Evolutionary conservation across 495 filamentous ascomycete species (phyloP), one percentile per base, ranked within the genome.

Genomic region (Xylaria acuta): DNA sequence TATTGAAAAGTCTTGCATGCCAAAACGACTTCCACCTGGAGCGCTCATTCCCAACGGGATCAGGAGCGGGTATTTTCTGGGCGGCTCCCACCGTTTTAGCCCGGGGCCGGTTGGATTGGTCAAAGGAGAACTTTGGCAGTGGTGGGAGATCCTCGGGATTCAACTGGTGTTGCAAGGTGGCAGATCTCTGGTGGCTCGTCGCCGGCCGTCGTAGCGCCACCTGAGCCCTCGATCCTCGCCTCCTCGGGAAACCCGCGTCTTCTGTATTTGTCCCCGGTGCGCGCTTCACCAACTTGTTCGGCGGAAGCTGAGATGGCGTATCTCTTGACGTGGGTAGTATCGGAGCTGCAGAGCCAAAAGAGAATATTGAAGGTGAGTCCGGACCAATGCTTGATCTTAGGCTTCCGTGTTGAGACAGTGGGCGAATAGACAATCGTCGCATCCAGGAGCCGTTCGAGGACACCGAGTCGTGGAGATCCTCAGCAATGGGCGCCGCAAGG

Each of bases 211-310:
- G 88, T 62, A 94, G 83, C 6, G 86, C 87, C 66, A 89, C 78
- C 72, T 89, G 85, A 22, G 89, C 84, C 56, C 76, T 86, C 5
- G 88, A 88, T 58, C 82, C 75, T 67, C 80, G 80, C 69, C 81
- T 79, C 66, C 77, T 73, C 62, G 78, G 73, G 67, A 65, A 67
- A 51, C 72, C 78, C 71, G 82, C 81, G 78, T 78, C 83, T 70
- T 86, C 85, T 41, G 90, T 85, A 56, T 80, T 78, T 25, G 77
- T 73, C 22, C 94, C 92, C 16, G 90, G 85, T 56, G 90, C 85
- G 68, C 95, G 90, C 82, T 98, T 98, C 40, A 98, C 91, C 32
- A 98, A 84, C 82, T 97, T 98, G 81, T 97, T 98, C 20, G 92
- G 90, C 49, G 86, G 75, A 71, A 86, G 78, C 70, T 71, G 63